Conservation (phyloP, 1,139 yeast genomes). For the Yamadazyma blattariae region DNA sequence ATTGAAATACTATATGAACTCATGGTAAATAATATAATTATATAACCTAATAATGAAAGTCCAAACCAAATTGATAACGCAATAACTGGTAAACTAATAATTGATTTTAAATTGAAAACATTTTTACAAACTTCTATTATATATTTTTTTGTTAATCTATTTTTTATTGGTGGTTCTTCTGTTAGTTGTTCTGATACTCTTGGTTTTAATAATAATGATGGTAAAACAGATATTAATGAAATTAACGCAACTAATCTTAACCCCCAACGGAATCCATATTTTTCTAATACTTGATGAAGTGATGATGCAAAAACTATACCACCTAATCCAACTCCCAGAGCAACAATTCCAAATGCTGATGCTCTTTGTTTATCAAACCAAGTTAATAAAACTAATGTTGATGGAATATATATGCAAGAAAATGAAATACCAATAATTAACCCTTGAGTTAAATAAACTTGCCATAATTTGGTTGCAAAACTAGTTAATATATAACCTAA, state of each 20-base stretch:
- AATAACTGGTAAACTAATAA: conserved; percentile 36
- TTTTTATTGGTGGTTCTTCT: conserved; percentile 23
- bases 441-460: conserved; percentile 72
- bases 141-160: conserved; percentile 19
- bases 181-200: conserved; percentile 38
- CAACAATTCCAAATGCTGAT: conserved; percentile 59
- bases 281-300: conserved; percentile 43
- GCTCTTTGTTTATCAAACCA: conserved; percentile 61
- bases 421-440: conserved; percentile 61
- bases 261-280: conserved; percentile 67
- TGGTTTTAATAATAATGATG: conserved; percentile 40
- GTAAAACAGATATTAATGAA: conserved; percentile 26
- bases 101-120: conserved; percentile 28
- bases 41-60: conserved; percentile 54
- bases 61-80: conserved; percentile 56
- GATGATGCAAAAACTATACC: conserved; percentile 56
- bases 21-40: conserved; percentile 57
- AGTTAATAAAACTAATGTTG: conserved; percentile 54
- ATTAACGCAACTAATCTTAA: conserved; percentile 51
- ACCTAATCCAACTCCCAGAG: conserved; percentile 65
- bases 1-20: conserved; percentile 60
- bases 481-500: conserved; percentile 64
- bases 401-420: conserved; percentile 59
- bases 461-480: conserved; percentile 59
- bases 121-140: conserved; percentile 19